Base-by-base conservation (phyloP, 2,329 filamentous ascomycete genomes). In the Cercospora zeae-maydis region DNA sequence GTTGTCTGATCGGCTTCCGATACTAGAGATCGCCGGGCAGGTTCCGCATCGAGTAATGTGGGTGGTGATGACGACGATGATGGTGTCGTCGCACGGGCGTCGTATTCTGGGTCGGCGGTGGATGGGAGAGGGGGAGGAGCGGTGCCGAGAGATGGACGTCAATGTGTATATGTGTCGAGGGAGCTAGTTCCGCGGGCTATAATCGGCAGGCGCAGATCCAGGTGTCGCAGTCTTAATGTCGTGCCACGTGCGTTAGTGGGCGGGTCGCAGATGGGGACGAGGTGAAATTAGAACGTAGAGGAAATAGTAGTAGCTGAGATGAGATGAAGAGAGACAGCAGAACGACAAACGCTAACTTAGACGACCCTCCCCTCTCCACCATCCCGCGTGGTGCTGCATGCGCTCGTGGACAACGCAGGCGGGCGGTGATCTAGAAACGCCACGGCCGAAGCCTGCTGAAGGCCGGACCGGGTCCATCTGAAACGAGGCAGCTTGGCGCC, bases 181-280 rank as follows among this genome's bases (percentile, higher is more conserved):
- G 47, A 16, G 19, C 24, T 21, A 14, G 24, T 27, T 13, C 47
- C 24, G 30, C 47, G 47, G 47, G 24, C 47, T 33, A 31, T 27
- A 16, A 52, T 52, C 47, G 47, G 47, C 24, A 31, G 47, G 24
- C n/a, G 39, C 24, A 52, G 21, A 30, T 27, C 24, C 47, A 52
- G 47, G 47, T 52, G 11, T 16, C 19, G 47, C 27, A 21, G 24
- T 52, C 47, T 52, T 31, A 52, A 52, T 21, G 30, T 1, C 5
- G 47, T 52, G 47, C 30, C 47, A 21, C 47, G 47, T 52, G 47
- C 47, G 47, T 52, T 52, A 30, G 47, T 52, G 47, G n/a, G n/a
- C 24, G 47, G 47, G 47, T 30, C n/a, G 47, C 24, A 31, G 47
- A 52, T 33, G 21, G 21, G 30, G 2, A 3, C 2, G 47, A 31